These are phyloP conservation scores for Paecilomyces sp. DNA, from an alignment of 2,329 filamentous ascomycete genomes.

Conservation along the genomic window DNA sequence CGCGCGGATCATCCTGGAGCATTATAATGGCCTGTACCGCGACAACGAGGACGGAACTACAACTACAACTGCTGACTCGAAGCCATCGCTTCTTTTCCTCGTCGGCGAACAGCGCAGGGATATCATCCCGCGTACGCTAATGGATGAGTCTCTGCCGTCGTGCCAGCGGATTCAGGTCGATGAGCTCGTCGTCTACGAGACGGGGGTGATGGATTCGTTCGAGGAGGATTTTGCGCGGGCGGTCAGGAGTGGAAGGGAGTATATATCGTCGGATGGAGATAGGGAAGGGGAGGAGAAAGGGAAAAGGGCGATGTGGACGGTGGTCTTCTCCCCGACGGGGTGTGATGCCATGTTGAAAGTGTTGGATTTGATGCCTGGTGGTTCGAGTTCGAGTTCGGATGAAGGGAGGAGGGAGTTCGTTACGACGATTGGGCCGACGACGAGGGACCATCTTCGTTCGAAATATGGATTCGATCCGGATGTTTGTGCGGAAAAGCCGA, in stretches of 20 bases:
- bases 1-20: conserved; percentile 67
- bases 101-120: conserved; percentile 87
- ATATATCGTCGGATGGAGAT: conserved; percentile 33
- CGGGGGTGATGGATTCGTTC: conserved; percentile 74
- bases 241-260: conserved; percentile 40
- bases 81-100: conserved; percentile 67
- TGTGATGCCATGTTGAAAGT: conserved; percentile 54
- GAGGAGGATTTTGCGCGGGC: conserved; percentile 53
- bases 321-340: conserved; percentile 54
- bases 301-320: conserved; percentile 25
- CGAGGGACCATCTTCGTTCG: conserved; percentile 59
- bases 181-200: conserved; percentile 81
- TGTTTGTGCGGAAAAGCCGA: conserved; percentile 71
- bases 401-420: conserved; percentile 43
- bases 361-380: conserved; percentile 35
- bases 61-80: conserved; percentile 9
- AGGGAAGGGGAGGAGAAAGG: not conserved
- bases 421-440: conserved; percentile 91
- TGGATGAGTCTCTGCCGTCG: conserved; percentile 46
- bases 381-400: conserved; percentile 3
- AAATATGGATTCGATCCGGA: conserved; percentile 39
- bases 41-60: not conserved
- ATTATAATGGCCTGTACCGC: conserved; percentile 53
- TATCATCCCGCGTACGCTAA: conserved; percentile 77
- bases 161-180: conserved; percentile 57